Base-by-base conservation (phyloP, 768 basidiomycete species). In the Cystofilobasidium macerans region DNA sequence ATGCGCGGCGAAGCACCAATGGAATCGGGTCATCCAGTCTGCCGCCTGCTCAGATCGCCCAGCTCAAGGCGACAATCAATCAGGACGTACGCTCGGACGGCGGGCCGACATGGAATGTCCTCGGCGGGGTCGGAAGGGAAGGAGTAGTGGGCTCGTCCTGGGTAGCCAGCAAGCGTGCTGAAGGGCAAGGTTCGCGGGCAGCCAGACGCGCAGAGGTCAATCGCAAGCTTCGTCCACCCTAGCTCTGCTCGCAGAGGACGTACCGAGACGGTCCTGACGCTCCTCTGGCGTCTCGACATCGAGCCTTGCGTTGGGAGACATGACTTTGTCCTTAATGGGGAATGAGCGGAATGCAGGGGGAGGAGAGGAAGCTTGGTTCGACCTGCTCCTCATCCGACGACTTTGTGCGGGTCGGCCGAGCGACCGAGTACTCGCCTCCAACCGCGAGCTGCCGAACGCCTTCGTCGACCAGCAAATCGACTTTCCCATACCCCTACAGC, bases 221-320 rank as follows among this genome's bases (percentile, higher is more conserved):
- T 7, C 8, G 36, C 7, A 14, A 38, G 36, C 36, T 38, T 14
- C 36, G 36, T 7, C 14, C 36, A 38, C 8, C 28, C 5, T 16
- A 9, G 30, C 20, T 57, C 7, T 22, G 16, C 20, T 2, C 18
- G 33, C 11, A 30, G 40, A 36, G 40, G 30, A 60, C 65, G 32
- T 20, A 62, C 65, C 36, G 13, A 67, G 59, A 18, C 65, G 59
- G 2, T 56, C 51, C 51, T 67, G 65, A 18, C 65, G 59, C 24
- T 40, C 47, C 33, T 67, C 58, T 5, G 59, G 36, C 12, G 65
- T 56, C 53, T 67, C 65, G 22, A 67, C 61, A 43, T 67, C 65
- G 59, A 67, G 65, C 33, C 28, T 18, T 28, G 60, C 40, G 59
- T 48, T 67, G 59, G 14, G 22, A 30, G 24, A 7, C 35, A 53